Evolutionary conservation across 2,329 filamentous ascomycete genomes (phyloP).

Genomic region (Talaromyces piceae): DNA sequence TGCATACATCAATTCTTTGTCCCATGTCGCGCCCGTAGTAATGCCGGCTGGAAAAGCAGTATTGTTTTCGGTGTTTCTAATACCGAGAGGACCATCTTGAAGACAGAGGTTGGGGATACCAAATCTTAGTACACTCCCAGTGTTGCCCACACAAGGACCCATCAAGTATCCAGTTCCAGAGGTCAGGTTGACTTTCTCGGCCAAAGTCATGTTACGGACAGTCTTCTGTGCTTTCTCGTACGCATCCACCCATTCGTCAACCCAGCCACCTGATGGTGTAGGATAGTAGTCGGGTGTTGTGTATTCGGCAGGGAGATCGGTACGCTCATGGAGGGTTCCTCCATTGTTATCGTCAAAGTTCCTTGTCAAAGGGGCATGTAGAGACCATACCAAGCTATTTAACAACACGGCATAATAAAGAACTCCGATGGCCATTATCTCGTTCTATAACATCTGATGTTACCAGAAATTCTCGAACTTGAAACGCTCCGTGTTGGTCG

Average conservation of each 20-base stretch:
- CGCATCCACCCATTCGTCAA: conserved; percentile 58
- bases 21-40: conserved; percentile 65
- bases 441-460: neutral
- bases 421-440: neutral
- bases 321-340: neutral
- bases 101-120: conserved; percentile 66
- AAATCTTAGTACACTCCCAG: conserved; percentile 61
- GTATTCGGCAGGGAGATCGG: conserved; percentile 13
- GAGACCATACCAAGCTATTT: neutral
- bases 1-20: conserved; percentile 63
- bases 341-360: neutral
- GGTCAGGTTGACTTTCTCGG: conserved; percentile 73
- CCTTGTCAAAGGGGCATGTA: neutral
- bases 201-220: conserved; percentile 68
- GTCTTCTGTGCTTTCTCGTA: conserved; percentile 62
- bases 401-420: neutral
- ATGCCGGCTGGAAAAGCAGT: conserved; percentile 77
- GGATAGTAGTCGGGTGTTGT: conserved; percentile 59
- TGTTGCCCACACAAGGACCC: conserved; percentile 70
- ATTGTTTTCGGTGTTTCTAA: conserved; percentile 65
- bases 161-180: conserved; percentile 58
- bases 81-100: conserved; percentile 63
- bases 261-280: conserved; percentile 64
- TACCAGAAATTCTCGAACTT: neutral
- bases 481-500: too few relatives aligned